Evolutionary conservation across 2,329 filamentous ascomycete genomes (phyloP).

Genomic region (Microthyrium microscopicum): DNA sequence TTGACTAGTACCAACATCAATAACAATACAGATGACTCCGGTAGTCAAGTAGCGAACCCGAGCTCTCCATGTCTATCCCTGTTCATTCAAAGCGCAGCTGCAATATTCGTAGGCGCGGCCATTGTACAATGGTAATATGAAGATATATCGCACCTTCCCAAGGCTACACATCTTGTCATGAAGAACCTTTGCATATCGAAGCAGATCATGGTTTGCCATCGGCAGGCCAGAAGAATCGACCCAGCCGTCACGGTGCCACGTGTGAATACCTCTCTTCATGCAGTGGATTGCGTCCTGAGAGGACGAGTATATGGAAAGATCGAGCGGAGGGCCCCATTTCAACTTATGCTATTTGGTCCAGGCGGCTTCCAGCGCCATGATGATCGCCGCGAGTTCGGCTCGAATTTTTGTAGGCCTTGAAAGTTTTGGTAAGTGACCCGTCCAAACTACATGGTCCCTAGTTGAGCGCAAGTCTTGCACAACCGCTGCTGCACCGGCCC

Average conservation of each 20-base stretch:
- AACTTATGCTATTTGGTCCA: constrained; percentile 12
- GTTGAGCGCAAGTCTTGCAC: constrained; percentile 9
- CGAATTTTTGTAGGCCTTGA: constrained; percentile 18
- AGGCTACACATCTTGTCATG: too few relatives aligned
- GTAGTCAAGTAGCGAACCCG: too few relatives aligned
- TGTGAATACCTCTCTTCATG: constrained; percentile 18
- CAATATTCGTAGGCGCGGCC: too few relatives aligned
- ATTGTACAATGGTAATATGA: too few relatives aligned
- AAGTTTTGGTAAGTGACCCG: constrained; percentile 3
- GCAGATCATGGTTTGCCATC: too few relatives aligned
- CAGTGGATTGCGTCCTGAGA: constrained; percentile 21
- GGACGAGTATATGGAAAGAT: constrained; percentile 19
- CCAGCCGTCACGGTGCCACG: constrained; percentile 20
- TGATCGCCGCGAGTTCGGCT: constrained; percentile 19
- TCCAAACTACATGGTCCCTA: constrained; percentile 1
- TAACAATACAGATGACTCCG: too few relatives aligned
- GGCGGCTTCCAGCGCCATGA: constrained; percentile 1
- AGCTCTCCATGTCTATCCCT: too few relatives aligned
- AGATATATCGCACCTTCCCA: too few relatives aligned
- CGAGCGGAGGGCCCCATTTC: constrained; percentile 9
- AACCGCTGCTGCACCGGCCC: constrained; percentile 18
- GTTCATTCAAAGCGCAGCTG: too few relatives aligned
- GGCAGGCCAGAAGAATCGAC: too few relatives aligned
- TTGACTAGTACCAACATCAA: too few relatives aligned
- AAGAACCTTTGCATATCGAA: too few relatives aligned